Base-by-base conservation (phyloP, 129 eudicot genomes). In the Centrapalus pauciflorus region DNA sequence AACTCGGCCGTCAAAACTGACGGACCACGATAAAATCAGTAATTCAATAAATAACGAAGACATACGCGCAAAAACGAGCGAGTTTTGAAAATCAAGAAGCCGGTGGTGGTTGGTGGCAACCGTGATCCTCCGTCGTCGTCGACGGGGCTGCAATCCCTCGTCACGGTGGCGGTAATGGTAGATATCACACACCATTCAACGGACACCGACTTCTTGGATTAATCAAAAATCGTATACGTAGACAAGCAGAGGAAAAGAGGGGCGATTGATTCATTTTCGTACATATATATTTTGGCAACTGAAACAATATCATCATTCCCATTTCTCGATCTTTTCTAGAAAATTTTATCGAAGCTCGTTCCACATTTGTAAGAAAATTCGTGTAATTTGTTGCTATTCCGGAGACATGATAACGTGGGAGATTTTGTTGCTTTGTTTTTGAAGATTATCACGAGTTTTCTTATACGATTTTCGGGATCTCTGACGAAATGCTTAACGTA, bases 321-420 rank as follows among this genome's bases (percentile, higher is more conserved):
- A 57, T 30, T 57, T 57, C 64, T 29, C 25, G 23, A 57, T 30
- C 25, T 1, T 57, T 30, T 34, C 63, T 25, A 57, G 25, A 30
- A 57, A 57, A 12, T 28, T 6, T 57, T 7, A 57, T 57, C 64
- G 64, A 57, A 30, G 26, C 43, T 57, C 64, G 43, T 29, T 57
- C 64, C 64, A 29, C 43, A 30, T n/a, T 48, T 57, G 64, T 57
- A 10, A 33, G 43, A 20, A 57, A 57, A 57, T 57, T 9, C 64
- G 43, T 57, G 64, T 30, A 57, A 16, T 57, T 57, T 57, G 64
- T 16, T 57, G 64, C 43, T n/a, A 1, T 30, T 4, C 2, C 13
- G 64, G 64, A 57, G 43, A 57, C 64, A 57, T 30, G 24, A 16
- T 57, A 57, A 57, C 63, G 41, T 57, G 63, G 29, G 33, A 30